Base-by-base conservation (phyloP, 2,329 filamentous ascomycete species). In the Calonectria pauciramosa region DNA sequence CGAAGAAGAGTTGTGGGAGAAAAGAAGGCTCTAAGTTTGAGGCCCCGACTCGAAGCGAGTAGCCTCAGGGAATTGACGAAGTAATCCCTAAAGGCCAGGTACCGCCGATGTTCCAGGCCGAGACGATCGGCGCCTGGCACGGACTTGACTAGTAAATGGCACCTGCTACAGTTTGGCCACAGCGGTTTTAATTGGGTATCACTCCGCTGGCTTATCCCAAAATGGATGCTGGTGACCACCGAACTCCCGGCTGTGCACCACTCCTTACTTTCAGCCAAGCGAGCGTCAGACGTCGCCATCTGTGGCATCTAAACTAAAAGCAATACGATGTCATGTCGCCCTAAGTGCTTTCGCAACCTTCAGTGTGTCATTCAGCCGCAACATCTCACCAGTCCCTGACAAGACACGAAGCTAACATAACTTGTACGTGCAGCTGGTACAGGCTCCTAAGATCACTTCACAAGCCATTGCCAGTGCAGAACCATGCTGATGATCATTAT, bases 131-230 rank as follows among this genome's bases (percentile, higher is more conserved):
- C 49, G 66, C 56, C 20, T 66, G 52, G 67, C 71, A 73, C 71
- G 60, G 71, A 73, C 71, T 65, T 49, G 51, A 23, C 65, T 47
- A 44, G 32, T 68, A 47, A 32, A 54, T 59, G 41, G 32, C 56
- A 69, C 49, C 51, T 52, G 47, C 47, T 56, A 36, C 36, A 52
- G 32, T 64, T 65, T 49, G 66, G 56, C 38, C 41, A 51, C 30
- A 30, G 52, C 32, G 7, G n/a, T 68, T 73, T 72, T 80, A 71
- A 80, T 80, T 80, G 78, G 79, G 20, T 44, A 60, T 44, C 34
- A 75, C 44, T 41, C 26, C 60, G 32, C 18, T 66, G 41, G 49
- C 71, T 59, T 70, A 59, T 69, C 59, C 66, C 7, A 69, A 73
- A 69, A 66, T 51, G 59, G 38, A 38, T 49, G 18, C 56, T 26